Percentiles rank a stretch among this genome's conserved stretches.
Evolutionary conservation across 2,329 filamentous ascomycete species (phyloP).

Genomic region (Sarocladium strictum): DNA sequence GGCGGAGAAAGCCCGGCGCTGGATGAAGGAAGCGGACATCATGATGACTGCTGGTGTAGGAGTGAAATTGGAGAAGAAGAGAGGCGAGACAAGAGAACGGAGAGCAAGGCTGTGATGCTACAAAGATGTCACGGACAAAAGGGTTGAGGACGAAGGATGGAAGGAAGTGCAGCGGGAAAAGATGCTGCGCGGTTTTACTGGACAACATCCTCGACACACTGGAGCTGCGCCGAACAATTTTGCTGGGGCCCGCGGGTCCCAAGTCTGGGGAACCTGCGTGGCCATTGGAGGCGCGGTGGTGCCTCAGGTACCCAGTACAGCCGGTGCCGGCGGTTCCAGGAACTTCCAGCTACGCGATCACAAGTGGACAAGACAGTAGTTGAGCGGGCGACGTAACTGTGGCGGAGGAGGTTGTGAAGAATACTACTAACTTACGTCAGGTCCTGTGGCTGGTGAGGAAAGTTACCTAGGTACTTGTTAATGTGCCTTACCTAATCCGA

Average conservation of each 20-base stretch:
- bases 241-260: conserved; percentile 3
- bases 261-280: neutral
- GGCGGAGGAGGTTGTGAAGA: too few relatives aligned
- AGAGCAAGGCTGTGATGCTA: conserved; percentile 5
- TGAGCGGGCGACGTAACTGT: neutral
- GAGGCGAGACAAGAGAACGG: neutral
- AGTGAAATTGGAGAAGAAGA: conserved; percentile 15
- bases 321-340: neutral
- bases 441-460: too few relatives aligned
- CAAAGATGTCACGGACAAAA: conserved; percentile 3
- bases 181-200: conserved; percentile 11
- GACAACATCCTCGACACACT: neutral
- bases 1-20: conserved; percentile 76
- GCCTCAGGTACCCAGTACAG: neutral
- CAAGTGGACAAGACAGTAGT: too few relatives aligned
- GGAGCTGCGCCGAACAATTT: neutral
- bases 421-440: too few relatives aligned
- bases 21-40: conserved; percentile 67
- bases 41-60: conserved; percentile 40
- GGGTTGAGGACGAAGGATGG: conserved; percentile 4
- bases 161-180: neutral
- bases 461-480: too few relatives aligned
- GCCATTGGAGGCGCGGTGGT: neutral
- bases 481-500: too few relatives aligned
- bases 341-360: too few relatives aligned